Percentiles rank a stretch among this genome's conserved stretches.
These are phyloP conservation scores for Vicia villosa DNA, from an alignment of 306 rosid genomes.

Conservation along the genomic window DNA sequence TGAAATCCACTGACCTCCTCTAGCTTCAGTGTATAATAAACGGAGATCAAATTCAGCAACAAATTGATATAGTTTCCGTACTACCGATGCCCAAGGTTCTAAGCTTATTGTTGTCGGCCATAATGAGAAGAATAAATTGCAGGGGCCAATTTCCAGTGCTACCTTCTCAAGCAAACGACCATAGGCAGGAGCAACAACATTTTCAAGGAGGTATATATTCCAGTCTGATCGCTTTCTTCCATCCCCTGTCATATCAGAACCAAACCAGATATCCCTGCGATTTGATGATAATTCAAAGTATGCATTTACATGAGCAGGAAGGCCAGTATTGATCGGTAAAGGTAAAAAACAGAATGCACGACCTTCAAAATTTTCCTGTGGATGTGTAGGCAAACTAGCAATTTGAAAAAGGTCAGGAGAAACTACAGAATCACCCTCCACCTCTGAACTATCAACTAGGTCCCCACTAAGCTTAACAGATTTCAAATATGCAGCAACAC, in stretches of 20 bases:
- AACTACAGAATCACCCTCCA: slow-evolving; percentile 38
- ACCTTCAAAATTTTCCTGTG: slow-evolving; percentile 66
- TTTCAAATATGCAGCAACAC: slow-evolving; percentile 84
- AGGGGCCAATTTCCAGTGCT: slow-evolving; percentile 84
- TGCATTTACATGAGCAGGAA: slow-evolving; percentile 93
- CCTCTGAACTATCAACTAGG: slow-evolving; percentile 41
- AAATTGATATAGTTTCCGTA: slow-evolving; percentile 68
- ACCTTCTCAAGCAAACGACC: slow-evolving; percentile 86
- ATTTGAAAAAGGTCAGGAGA: slow-evolving; percentile 54
- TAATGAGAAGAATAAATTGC: slow-evolving; percentile 82
- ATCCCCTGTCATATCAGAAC: slow-evolving; percentile 95
- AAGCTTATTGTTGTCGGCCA: slow-evolving; percentile 77
- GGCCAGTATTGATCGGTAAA: slow-evolving; percentile 83
- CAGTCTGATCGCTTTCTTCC: slow-evolving; percentile 98
- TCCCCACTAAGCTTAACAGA: slow-evolving; percentile 59
- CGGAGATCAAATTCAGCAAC: slow-evolving; percentile 73
- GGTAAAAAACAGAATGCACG: slow-evolving; percentile 97
- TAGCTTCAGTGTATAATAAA: slow-evolving; percentile 81
- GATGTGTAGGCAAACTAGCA: slow-evolving; percentile 53
- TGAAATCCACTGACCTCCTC: slow-evolving; percentile 97
- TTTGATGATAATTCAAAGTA: slow-evolving; percentile 96
- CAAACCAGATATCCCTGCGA: slow-evolving; percentile 99
- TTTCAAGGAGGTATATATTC: slow-evolving; percentile 92
- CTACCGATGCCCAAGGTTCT: slow-evolving; percentile 92
- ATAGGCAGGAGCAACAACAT: slow-evolving; percentile 95